Conservation (phyloP, 164 flowering plant species). For the Nymphaea thermarum region DNA sequence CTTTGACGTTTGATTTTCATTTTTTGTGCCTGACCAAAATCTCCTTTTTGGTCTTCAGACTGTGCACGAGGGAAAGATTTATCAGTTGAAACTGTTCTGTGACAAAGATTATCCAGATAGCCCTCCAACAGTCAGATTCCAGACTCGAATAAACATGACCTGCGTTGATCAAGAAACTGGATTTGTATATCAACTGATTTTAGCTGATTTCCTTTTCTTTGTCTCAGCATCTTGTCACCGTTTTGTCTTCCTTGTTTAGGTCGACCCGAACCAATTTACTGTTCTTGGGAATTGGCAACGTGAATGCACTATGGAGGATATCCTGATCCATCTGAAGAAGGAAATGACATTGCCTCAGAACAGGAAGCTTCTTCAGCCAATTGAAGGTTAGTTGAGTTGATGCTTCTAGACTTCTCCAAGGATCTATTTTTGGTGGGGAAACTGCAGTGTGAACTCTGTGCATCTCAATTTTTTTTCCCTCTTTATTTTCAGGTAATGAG, state of each 20-base stretch:
- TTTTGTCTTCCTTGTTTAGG: slow-evolving; percentile 25
- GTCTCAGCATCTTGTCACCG: background rate
- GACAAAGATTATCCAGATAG: slow-evolving; percentile 68
- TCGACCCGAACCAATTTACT: slow-evolving; percentile 61
- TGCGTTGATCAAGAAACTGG: slow-evolving; percentile 78
- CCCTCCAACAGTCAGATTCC: slow-evolving; percentile 66
- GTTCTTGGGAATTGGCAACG: slow-evolving; percentile 73
- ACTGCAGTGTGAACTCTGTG: background rate
- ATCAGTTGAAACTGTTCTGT: slow-evolving; percentile 71
- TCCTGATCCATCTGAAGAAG: slow-evolving; percentile 63
- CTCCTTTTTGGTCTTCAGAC: slow-evolving; percentile 27
- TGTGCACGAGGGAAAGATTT: slow-evolving; percentile 74
- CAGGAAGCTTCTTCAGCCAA: slow-evolving; percentile 68
- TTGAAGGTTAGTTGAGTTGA: slow-evolving; percentile 39
- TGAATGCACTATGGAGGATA: slow-evolving; percentile 69
- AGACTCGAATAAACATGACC: slow-evolving; percentile 65
- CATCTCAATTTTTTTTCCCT: background rate
- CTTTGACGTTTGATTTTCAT: background rate
- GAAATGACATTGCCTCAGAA: slow-evolving; percentile 78
- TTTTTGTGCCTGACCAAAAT: background rate
- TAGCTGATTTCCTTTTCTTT: background rate
- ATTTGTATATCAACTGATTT: slow-evolving; percentile 23
- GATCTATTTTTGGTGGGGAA: too few relatives aligned
- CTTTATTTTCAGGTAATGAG: slow-evolving; percentile 44
- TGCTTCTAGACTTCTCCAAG: background rate